phyloP scores from a whole-genome alignment of 495 filamentous ascomycete species.

The Clavariopsis aquatica region DNA sequence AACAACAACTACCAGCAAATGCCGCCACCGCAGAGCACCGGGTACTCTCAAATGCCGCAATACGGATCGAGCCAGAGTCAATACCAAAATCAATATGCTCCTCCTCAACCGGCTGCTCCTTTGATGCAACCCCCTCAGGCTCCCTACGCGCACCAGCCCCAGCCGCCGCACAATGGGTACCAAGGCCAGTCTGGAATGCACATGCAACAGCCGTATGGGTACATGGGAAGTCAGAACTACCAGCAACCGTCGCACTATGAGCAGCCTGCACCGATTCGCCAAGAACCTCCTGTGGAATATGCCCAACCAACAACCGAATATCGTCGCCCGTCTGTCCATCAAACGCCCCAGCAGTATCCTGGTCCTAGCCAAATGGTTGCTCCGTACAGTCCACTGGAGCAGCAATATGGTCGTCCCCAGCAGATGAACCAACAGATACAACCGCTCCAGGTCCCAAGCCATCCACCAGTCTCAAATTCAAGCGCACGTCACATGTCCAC shows the following conservation, averaged over 20 bases:
- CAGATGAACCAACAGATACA: constrained; percentile 32
- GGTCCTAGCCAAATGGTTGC: constrained; percentile 27
- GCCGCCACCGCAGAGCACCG: constrained; percentile 41
- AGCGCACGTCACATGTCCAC: constrained; percentile 27
- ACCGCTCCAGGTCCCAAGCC: constrained; percentile 38
- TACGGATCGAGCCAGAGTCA: constrained; percentile 39
- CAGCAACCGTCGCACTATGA: constrained; percentile 40
- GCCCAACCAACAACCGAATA: constrained; percentile 31
- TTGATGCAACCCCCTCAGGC: constrained; percentile 45
- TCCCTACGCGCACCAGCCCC: constrained; percentile 36
- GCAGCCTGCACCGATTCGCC: constrained; percentile 37
- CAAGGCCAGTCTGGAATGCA: constrained; percentile 37
- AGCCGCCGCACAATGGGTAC: constrained; percentile 35
- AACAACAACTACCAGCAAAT: constrained; percentile 42
- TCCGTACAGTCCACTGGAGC: constrained; percentile 26
- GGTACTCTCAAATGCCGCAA: constrained; percentile 42
- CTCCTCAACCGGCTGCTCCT: constrained; percentile 32
- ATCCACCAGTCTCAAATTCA: constrained; percentile 27
- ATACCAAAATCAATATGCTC: constrained; percentile 39
- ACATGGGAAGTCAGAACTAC: constrained; percentile 37
- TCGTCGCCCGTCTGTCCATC: constrained; percentile 38
- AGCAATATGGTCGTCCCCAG: constrained; percentile 31
- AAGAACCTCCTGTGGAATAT: constrained; percentile 40
- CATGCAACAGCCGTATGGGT: constrained; percentile 37
- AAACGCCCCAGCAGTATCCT: constrained; percentile 34